Evolutionary conservation across 2,329 filamentous ascomycete species (phyloP).

Genomic region (Pyrenophora teres): DNA sequence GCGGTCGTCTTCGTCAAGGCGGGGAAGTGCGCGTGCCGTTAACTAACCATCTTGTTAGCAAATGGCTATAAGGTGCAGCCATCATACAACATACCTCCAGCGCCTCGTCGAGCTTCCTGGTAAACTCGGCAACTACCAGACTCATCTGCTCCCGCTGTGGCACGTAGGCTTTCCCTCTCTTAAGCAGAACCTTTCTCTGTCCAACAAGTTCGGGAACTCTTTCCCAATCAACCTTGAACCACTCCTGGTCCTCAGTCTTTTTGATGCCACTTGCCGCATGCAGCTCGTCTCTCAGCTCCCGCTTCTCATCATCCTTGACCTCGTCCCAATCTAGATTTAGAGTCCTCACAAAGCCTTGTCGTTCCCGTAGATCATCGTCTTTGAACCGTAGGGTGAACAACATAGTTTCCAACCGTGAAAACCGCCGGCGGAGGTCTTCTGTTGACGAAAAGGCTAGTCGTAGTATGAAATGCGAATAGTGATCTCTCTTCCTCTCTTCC

Average conservation of each 20-base stretch:
- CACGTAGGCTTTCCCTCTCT: conserved; percentile 85
- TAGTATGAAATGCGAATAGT: conserved; percentile 97
- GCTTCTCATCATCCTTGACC: conserved; percentile 79
- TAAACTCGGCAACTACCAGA: conserved; percentile 89
- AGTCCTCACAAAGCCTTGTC: conserved; percentile 73
- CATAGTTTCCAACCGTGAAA: conserved; percentile 83
- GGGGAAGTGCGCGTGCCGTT: conserved; percentile 86
- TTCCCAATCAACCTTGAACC: conserved; percentile 98
- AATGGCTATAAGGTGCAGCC: neutral
- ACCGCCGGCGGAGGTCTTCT: conserved; percentile 85
- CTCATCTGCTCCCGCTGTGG: conserved; percentile 84
- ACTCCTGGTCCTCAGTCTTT: conserved; percentile 75
- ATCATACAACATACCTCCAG: conserved; percentile 67
- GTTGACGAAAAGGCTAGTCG: conserved; percentile 90
- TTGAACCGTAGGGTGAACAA: conserved; percentile 83
- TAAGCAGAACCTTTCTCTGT: conserved; percentile 70
- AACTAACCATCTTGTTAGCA: conserved; percentile 56
- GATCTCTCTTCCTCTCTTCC: conserved; percentile 85
- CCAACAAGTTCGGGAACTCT: conserved; percentile 90
- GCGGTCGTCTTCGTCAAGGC: conserved; percentile 94
- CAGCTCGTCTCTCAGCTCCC: conserved; percentile 66
- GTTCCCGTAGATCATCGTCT: conserved; percentile 74
- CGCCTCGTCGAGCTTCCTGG: conserved; percentile 74
- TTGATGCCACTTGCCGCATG: conserved; percentile 55
- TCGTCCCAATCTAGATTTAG: conserved; percentile 84